A percentile compares a stretch with the other conserved stretches of the same genome.
Conservation (phyloP, 2,329 filamentous ascomycete species). For the Albophoma yamanashiensis region DNA sequence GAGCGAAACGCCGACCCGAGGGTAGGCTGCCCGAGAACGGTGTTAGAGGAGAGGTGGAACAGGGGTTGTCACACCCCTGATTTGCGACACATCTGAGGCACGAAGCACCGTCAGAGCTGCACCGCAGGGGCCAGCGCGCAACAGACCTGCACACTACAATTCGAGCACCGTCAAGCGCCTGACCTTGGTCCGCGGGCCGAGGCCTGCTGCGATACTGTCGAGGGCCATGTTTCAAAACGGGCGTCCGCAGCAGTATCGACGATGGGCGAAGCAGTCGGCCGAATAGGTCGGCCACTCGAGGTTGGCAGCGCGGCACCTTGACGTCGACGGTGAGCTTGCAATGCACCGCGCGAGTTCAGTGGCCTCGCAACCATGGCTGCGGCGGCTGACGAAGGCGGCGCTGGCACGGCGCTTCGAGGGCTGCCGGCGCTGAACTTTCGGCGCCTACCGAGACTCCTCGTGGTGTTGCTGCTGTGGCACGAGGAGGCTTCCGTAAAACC, state of each 20-base stretch:
- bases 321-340: neutral
- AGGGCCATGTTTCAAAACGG: neutral
- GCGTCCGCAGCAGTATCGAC: neutral
- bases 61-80: constrained; percentile 22
- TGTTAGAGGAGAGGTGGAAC: constrained; percentile 7
- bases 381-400: neutral
- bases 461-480: neutral
- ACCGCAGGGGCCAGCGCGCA: constrained; percentile 2
- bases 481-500: neutral
- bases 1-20: neutral
- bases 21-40: constrained; percentile 7
- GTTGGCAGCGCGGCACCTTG: neutral
- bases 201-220: neutral
- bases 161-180: neutral
- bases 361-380: neutral
- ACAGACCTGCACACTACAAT: neutral
- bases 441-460: neutral
- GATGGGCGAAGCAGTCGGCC: neutral
- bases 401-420: no score
- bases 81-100: constrained; percentile 40
- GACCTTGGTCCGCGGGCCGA: neutral
- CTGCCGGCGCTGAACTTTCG: neutral
- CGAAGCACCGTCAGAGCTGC: constrained; percentile 5
- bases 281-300: neutral
- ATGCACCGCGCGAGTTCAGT: neutral